Base-by-base conservation (phyloP, 208 protist species). In the Crithidia bombi region DNA sequence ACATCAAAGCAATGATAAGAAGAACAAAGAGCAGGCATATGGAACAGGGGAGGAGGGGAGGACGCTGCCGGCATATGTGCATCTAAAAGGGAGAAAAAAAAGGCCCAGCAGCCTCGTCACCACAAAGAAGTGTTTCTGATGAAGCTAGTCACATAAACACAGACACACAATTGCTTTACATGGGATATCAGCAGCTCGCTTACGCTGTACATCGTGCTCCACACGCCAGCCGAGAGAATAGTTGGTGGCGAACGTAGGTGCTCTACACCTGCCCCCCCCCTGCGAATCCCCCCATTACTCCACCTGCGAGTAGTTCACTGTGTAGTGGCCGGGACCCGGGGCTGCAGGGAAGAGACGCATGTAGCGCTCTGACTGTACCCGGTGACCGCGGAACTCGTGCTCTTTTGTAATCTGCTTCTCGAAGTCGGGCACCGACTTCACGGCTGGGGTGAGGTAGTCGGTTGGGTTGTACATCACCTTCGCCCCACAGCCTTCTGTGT, bases 401-500 rank as follows among this genome's bases (percentile, higher is more conserved):
- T 91, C 88, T 65, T 93, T 93, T 32, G 88, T 93, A 28, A 91
- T 93, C 50, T 93, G 88, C 69, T 89, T 89, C 49, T 90, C 88
- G 65, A 93, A 93, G 47, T 88, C 43, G 7, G 88, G 85, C 65
- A 93, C 83, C 36, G 59, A 85, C 66, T 91, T 93, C 32, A 65
- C 69, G n/a, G 52, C 58, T 1, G 61, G 56, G n/a, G 52, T 43
- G 12, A 79, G 75, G 74, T 92, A 87, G 70, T 86, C 69, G 30
- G 54, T 81, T 17, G 59, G 73, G 36, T 82, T 58, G 77, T 78
- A 81, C 81, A 83, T 78, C 55, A 79, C 75, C 14, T 71, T 62
- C 21, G 88, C 82, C 12, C 88, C 88, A 44, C 85, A 87, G 43
- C 88, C 82, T 12, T 68, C 43, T n/a, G 59, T 74, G 46, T 47